Conservation (phyloP, 1,284 basidiomycete species). For the Golubevia sp. region DNA sequence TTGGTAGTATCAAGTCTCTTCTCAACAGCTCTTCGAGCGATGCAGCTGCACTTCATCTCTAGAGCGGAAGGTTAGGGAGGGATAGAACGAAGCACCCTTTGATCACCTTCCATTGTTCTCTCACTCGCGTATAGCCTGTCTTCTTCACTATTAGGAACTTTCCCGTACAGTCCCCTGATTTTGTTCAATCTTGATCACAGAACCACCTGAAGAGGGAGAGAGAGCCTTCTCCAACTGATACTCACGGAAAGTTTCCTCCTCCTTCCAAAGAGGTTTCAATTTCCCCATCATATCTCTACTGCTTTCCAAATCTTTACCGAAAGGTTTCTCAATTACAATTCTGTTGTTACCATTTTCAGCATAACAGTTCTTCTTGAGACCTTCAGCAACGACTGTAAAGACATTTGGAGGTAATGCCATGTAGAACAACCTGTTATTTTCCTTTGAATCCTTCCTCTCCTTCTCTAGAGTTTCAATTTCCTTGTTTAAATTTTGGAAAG, state of each 20-base stretch:
- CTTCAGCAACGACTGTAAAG: constrained; percentile 53
- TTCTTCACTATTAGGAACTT: no score
- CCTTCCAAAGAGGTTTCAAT: constrained; percentile 58
- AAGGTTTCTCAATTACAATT: constrained; percentile 59
- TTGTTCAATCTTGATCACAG: no score
- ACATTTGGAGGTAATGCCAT: constrained; percentile 58
- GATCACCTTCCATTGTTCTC: no score
- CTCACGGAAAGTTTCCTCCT: constrained; percentile 55
- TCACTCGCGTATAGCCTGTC: no score
- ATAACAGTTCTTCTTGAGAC: constrained; percentile 55
- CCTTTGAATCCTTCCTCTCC: constrained; percentile 7
- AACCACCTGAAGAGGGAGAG: no score
- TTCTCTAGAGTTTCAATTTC: constrained; percentile 25
- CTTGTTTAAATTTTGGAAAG: constrained; percentile 48
- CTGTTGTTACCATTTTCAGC: constrained; percentile 46
- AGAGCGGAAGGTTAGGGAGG: no score
- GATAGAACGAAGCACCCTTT: no score
- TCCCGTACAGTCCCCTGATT: no score
- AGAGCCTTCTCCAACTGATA: no score
- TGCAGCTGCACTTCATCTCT: no score
- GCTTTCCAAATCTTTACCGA: constrained; percentile 56
- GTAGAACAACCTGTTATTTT: constrained; percentile 54
- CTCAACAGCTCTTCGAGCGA: no score
- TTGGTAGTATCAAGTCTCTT: no score
- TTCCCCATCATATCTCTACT: constrained; percentile 53